Evolutionary conservation across 345 rosid species (phyloP), one percentile per base, ranked within the genome.

Genomic region (Citrus sp.): DNA sequence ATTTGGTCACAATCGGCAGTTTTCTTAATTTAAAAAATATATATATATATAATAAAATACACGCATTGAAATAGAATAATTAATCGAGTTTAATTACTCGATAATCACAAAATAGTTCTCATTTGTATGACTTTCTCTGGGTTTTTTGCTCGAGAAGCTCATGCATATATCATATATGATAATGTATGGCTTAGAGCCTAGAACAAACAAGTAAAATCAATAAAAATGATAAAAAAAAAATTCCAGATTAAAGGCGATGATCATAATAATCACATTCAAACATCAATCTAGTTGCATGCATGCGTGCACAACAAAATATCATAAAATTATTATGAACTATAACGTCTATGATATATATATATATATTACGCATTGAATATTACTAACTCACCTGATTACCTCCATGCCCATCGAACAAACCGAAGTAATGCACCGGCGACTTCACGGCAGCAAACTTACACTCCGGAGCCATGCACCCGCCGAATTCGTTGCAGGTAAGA

Each of bases 351-450:
- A 63, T 37, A 37, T 37, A 37, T 27, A 10, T 13, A 27, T 12
- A 6, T 42, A 61, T 61, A 12, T 27, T 6, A 38, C 22, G 4
- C 0, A 32, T 7, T 19, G 13, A 19, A 22, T 9, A 73, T 14
- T 9, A 73, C 2, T 24, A 4, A 18, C 24, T 73, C 56, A 67
- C 79, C 79, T 76, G 54, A 51, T 40, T 12, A 46, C 79, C 79
- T 13, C 79, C 79, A 6, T 76, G 79, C 51, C 73, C 79, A 51
- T 76, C 79, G 37, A 76, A 76, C 9, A 76, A 64, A 6, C 54
- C 79, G 22, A 76, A 76, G 63, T 51, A 76, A 35, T 76, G 79
- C 42, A 67, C 35, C 14, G 79, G 64, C 19, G 79, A 76, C 64
- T 76, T 18, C 37, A 2, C 25, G 7, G 7, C 28, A 19, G 79